Base-by-base conservation (phyloP, 345 rosid genomes). In the Lepidium africanum region DNA sequence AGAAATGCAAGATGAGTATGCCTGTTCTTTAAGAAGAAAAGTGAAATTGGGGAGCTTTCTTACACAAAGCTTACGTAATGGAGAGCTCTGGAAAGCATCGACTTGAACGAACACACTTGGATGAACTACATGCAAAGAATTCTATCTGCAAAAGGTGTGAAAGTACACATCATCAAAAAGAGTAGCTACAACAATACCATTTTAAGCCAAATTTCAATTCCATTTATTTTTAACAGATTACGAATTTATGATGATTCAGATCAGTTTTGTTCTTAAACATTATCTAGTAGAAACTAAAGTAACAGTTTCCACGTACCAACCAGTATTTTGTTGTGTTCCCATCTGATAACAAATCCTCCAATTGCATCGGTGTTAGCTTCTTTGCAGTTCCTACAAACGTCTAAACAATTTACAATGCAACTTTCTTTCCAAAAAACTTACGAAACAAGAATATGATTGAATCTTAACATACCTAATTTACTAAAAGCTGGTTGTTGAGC, bases 351-450 rank as follows among this genome's bases (percentile, higher is more conserved):
- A 84, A 74, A 45, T 88, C 81, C 79, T 92, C 96, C 80, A 90
- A 78, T 76, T 92, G 98, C 65, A 88, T 75, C 3, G 97, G 98
- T 38, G 98, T 92, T 53, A 88, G 67, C 83, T 82, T 92, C 77
- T 46, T 78, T 9, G 87, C 71, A 33, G 75, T 59, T 68, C 97
- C 98, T 90, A 77, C 51, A 76, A 75, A 50, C 47, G 12, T 57
- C 59, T 10, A 71, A 68, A 37, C 45, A 54, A 19, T 32, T 35
- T 36, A 59, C 9, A 37, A 51, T 1, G 25, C 42, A 67, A 43
- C 63, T 60, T 61, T 30, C 17, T 5, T 36, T 37, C 37, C 35
- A n/a, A 13, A 52, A 25, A 13, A 6, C 5, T 56, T 50, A 23
- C 69, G 16, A 36, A 46, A 7, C 19, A 63, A 69, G 25, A 19